A percentile compares a stretch with the other conserved stretches of the same genome.
Evolutionary conservation across 176 grass and related monocot genomes (phyloP).

Genomic region (Aegilops tauschii): DNA sequence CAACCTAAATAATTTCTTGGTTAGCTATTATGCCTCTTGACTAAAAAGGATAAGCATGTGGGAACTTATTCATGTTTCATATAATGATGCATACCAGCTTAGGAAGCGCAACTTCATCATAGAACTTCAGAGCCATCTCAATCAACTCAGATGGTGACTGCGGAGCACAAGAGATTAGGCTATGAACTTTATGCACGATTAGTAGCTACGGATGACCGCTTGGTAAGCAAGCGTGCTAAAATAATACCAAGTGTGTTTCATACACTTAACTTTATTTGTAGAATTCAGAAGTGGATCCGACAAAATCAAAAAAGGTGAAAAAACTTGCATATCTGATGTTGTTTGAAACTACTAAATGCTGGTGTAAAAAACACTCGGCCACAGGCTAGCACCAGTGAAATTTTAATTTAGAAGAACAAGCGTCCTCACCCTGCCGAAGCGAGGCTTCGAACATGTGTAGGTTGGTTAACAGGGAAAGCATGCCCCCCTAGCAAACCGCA

Average conservation of each 20-base stretch:
- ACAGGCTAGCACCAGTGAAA: background rate
- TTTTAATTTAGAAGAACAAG: background rate
- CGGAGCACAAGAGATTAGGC: slow-evolving; percentile 30
- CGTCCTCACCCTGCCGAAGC: background rate
- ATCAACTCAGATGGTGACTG: slow-evolving; percentile 93
- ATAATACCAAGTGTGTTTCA: background rate
- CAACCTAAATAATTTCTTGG: slow-evolving; percentile 64
- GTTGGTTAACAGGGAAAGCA: background rate
- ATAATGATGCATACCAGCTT: slow-evolving; percentile 75
- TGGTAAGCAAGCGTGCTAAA: background rate
- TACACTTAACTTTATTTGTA: background rate
- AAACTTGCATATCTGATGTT: background rate
- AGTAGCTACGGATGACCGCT: background rate
- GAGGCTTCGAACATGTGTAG: background rate
- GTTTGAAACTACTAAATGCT: background rate
- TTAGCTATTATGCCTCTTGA: slow-evolving; percentile 31
- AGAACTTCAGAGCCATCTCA: slow-evolving; percentile 96
- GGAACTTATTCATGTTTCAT: slow-evolving; percentile 21
- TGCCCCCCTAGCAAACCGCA: background rate
- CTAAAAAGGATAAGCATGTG: slow-evolving; percentile 1
- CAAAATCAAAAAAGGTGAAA: background rate
- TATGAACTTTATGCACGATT: slow-evolving; percentile 8
- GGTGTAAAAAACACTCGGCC: background rate
- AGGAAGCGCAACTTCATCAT: slow-evolving; percentile 93
- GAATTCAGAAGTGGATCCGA: background rate